A percentile compares a stretch with the other conserved stretches of the same genome.
Conservation (phyloP, 352 stramenopile genomes). For the Phytophthora vignae region DNA sequence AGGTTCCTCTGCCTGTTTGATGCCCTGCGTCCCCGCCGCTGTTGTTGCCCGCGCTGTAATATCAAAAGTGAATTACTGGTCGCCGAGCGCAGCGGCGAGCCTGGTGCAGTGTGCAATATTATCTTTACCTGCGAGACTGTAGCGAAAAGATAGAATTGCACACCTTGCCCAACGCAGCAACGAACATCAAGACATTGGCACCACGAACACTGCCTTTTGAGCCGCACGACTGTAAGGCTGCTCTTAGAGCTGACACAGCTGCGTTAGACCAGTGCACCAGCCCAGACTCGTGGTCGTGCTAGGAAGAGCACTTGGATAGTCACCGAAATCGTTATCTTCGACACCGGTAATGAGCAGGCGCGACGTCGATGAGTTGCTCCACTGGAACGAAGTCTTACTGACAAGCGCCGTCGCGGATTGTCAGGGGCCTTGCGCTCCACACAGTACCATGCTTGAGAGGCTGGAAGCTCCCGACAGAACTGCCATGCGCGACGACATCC, state of each 20-base stretch:
- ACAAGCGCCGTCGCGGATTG: no score
- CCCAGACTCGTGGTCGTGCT: not conserved
- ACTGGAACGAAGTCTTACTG: no score
- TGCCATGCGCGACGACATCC: no score
- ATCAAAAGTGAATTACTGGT: not conserved
- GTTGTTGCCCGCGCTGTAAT: not conserved
- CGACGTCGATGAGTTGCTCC: no score
- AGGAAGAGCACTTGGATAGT: not conserved
- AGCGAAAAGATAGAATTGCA: not conserved
- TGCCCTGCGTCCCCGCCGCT: not conserved
- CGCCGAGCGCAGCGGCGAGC: not conserved
- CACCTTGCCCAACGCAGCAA: not conserved
- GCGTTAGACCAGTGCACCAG: not conserved
- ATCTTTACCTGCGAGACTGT: not conserved
- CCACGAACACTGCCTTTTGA: not conserved
- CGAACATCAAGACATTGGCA: not conserved
- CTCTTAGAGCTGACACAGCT: not conserved
- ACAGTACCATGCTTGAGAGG: no score
- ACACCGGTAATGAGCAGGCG: not conserved
- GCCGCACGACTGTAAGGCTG: not conserved
- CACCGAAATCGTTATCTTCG: not conserved
- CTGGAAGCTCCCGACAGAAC: no score
- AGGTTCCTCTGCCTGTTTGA: not conserved
- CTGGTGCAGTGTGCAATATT: not conserved
- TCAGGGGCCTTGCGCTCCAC: no score